Evolutionary conservation across 345 rosid species (phyloP).

Genomic region (Trapa incisa): DNA sequence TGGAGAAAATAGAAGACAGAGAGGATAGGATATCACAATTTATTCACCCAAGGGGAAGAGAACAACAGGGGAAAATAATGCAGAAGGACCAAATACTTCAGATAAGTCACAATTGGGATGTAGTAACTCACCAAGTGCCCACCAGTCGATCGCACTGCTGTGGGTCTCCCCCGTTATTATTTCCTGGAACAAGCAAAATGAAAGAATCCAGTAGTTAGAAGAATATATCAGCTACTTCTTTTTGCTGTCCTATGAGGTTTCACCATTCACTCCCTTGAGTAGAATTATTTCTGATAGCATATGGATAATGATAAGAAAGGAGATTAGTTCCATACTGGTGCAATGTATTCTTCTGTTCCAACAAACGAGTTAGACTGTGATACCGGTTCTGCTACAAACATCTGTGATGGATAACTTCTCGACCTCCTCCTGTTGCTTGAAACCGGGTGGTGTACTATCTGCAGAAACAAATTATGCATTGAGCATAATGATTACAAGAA

Average conservation of each 20-base stretch:
- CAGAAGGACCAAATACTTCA: not conserved
- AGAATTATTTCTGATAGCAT: not conserved
- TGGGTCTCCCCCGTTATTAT: conserved; percentile 85
- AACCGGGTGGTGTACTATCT: conserved; percentile 47
- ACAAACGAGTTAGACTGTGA: conserved; percentile 81
- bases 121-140: conserved; percentile 74
- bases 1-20: too few species aligned
- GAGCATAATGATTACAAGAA: not conserved
- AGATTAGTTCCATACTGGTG: conserved; percentile 56
- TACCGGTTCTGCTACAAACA: conserved; percentile 79
- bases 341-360: conserved; percentile 95
- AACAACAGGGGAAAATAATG: conserved; percentile 1
- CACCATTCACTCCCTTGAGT: not conserved
- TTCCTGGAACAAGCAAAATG: conserved; percentile 41
- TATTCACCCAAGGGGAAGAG: not conserved
- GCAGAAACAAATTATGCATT: conserved; percentile 12
- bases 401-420: conserved; percentile 54
- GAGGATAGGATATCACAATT: too few species aligned
- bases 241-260: not conserved
- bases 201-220: not conserved
- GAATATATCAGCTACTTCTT: not conserved
- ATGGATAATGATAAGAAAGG: not conserved
- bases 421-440: conserved; percentile 56
- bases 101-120: not conserved
- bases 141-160: conserved; percentile 87